phyloP scores from a whole-genome alignment of 2,329 filamentous ascomycete species.

The Elsinoe arachidis region DNA sequence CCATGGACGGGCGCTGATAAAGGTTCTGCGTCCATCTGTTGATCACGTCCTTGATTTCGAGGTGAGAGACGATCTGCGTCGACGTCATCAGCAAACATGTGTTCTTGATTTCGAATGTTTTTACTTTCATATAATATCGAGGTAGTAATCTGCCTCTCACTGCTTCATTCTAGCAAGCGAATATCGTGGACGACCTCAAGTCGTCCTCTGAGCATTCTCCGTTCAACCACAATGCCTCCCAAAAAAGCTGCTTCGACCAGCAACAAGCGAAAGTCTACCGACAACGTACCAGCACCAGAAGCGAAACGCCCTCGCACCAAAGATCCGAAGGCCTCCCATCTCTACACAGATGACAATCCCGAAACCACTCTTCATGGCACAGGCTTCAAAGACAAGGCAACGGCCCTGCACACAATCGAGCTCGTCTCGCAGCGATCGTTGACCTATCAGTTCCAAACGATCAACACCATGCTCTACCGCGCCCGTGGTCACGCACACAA shows the following conservation, averaged over 20 bases:
- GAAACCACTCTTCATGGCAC: conserved; percentile 27
- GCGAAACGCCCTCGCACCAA: conserved; percentile 11
- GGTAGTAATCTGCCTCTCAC: too few species aligned
- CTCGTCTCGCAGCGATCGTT: conserved; percentile 24
- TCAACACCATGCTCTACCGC: conserved; percentile 26
- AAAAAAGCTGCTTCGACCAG: not conserved
- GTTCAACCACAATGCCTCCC: not conserved
- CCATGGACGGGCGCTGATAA: too few species aligned
- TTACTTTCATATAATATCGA: not conserved
- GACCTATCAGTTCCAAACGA: conserved; percentile 27
- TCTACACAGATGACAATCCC: conserved; percentile 29
- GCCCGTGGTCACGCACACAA: conserved; percentile 17
- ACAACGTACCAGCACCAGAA: not conserved
- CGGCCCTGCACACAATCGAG: conserved; percentile 22
- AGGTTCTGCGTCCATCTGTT: too few species aligned
- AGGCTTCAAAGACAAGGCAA: conserved; percentile 25
- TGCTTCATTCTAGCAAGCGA: too few species aligned
- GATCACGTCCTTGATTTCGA: too few species aligned
- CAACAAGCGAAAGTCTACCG: not conserved
- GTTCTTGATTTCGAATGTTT: not conserved
- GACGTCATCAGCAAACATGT: not conserved
- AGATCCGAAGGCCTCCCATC: conserved; percentile 23
- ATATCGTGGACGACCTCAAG: too few species aligned
- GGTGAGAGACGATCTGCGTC: not conserved
- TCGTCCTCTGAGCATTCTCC: too few species aligned